Conservation (phyloP, 768 basidiomycete genomes). For the Kwoniella botswanensis region DNA sequence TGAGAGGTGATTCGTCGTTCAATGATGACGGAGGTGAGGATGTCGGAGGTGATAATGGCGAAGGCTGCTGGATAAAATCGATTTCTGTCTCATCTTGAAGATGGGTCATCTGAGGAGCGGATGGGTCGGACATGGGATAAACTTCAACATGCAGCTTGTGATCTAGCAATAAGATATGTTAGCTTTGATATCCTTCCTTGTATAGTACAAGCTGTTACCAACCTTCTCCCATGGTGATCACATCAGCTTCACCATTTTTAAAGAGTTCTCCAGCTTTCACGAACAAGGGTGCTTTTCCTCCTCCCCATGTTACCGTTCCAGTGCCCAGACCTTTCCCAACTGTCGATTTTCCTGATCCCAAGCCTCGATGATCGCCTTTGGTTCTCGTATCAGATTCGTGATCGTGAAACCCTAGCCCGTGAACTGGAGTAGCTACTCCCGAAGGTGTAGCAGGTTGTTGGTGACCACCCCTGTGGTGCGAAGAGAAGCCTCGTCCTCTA, state of each 20-base stretch:
- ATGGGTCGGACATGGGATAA: constrained; percentile 37
- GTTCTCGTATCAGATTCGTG: not conserved
- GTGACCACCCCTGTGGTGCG: constrained; percentile 8
- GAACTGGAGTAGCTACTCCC: constrained; percentile 43
- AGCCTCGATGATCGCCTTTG: constrained; percentile 26
- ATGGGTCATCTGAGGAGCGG: constrained; percentile 43
- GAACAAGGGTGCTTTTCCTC: constrained; percentile 48
- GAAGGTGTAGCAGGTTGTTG: constrained; percentile 28
- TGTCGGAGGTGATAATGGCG: constrained; percentile 1
- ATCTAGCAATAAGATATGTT: constrained; percentile 16
- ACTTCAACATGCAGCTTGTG: constrained; percentile 34
- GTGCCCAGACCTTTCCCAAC: constrained; percentile 34
- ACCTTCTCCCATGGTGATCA: constrained; percentile 40
- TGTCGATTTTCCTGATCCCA: constrained; percentile 24
- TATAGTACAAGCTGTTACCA: constrained; percentile 10
- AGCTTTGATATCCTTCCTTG: too few species aligned
- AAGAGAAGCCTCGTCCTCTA: constrained; percentile 20
- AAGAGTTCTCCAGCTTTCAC: constrained; percentile 57
- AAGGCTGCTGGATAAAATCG: constrained; percentile 26
- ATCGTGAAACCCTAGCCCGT: constrained; percentile 42
- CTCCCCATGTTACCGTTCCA: constrained; percentile 43
- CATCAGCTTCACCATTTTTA: constrained; percentile 53
- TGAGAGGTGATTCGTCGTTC: not conserved
- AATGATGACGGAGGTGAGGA: not conserved
- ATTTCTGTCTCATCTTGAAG: constrained; percentile 37